These are phyloP conservation scores for Tetrahymena malaccensis DNA, from an alignment of 73 alveolate genomes.

Conservation along the genomic window DNA sequence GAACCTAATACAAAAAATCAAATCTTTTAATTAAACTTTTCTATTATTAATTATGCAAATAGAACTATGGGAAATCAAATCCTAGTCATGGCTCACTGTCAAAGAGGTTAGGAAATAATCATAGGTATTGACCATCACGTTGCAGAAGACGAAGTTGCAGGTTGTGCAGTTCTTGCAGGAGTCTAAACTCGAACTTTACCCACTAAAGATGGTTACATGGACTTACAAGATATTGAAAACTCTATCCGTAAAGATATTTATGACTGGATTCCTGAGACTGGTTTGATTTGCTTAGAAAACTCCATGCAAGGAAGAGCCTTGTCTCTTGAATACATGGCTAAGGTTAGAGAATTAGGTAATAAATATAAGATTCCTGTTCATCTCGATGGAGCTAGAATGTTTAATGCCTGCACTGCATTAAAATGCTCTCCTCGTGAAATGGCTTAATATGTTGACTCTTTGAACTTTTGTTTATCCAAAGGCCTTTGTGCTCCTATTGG, in stretches of 20 bases:
- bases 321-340: background rate
- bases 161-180: constrained; percentile 36
- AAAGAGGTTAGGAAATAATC: background rate
- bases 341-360: constrained; percentile 11
- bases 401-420: constrained; percentile 42
- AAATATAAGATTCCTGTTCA: constrained; percentile 23
- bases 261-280: constrained; percentile 20
- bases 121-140: constrained; percentile 14
- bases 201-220: constrained; percentile 34
- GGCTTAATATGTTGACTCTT: constrained; percentile 27
- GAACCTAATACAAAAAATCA: background rate
- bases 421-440: constrained; percentile 15
- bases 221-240: constrained; percentile 8
- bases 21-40: background rate
- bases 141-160: constrained; percentile 28
- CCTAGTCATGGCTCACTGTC: background rate
- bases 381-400: constrained; percentile 49
- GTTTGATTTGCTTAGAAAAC: constrained; percentile 33
- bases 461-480: constrained; percentile 36
- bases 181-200: constrained; percentile 14
- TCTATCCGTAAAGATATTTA: background rate
- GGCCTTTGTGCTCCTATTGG: constrained; percentile 57
- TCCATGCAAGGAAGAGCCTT: constrained; percentile 35
- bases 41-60: background rate
- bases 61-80: background rate